These are phyloP conservation scores for Agarophyton chilense DNA, from an alignment of 23 red algal species.

Conservation along the genomic window DNA sequence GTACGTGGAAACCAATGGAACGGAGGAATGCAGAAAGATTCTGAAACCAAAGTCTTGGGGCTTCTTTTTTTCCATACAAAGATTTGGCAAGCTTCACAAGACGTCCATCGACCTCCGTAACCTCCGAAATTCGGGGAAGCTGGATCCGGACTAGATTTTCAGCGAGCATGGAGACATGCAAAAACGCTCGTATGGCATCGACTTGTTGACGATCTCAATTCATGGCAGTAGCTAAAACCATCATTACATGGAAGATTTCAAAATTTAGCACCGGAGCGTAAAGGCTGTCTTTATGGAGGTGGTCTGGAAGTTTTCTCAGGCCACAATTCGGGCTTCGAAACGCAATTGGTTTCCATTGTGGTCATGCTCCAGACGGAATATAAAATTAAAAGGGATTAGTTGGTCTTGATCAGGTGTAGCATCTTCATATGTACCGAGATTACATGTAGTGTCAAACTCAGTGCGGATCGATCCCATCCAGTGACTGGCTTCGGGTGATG, in stretches of 20 bases:
- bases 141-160: neutral
- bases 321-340: conserved; percentile 6
- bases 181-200: neutral
- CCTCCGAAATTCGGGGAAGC: neutral
- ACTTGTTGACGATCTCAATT: conserved; percentile 1
- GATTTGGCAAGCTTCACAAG: neutral
- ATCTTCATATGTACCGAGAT: too few relatives aligned
- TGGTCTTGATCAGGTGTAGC: too few relatives aligned
- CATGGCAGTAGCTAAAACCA: neutral
- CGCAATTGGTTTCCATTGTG: neutral
- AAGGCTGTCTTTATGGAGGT: neutral
- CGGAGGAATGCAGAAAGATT: conserved; percentile 13
- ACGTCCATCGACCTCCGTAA: neutral
- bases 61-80: conserved; percentile 15
- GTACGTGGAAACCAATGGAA: conserved; percentile 16
- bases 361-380: neutral
- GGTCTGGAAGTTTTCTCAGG: conserved; percentile 4
- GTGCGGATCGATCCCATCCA: too few relatives aligned
- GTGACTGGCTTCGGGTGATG: too few relatives aligned
- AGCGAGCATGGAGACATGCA: neutral
- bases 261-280: conserved; percentile 27
- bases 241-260: neutral
- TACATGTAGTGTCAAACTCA: too few relatives aligned
- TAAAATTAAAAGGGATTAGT: too few relatives aligned
- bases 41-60: conserved; percentile 8